Conservation (phyloP, 495 filamentous ascomycete species). For the Aspergillus bridgeri region DNA sequence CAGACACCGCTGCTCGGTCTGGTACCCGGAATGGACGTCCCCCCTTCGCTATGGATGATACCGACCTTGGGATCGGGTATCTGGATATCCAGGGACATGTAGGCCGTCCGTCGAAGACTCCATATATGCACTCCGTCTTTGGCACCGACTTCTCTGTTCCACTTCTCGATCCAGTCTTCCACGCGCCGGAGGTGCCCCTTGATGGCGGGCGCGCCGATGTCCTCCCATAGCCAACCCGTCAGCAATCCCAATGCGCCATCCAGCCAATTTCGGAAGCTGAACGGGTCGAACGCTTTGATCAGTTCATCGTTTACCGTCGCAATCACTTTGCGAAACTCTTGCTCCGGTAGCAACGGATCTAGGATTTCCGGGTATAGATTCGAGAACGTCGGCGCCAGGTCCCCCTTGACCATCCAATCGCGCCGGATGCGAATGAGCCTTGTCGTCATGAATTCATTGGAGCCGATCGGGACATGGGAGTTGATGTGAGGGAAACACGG, state of each 20-base stretch:
- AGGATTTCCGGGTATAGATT: slow-evolving; percentile 95
- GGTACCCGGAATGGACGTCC: slow-evolving; percentile 35
- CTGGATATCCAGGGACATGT: slow-evolving; percentile 85
- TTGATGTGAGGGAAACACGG: slow-evolving; percentile 93
- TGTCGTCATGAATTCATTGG: slow-evolving; percentile 68
- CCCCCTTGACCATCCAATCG: slow-evolving; percentile 86
- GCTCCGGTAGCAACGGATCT: slow-evolving; percentile 74
- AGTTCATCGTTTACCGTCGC: slow-evolving; percentile 72
- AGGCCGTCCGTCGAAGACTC: slow-evolving; percentile 75
- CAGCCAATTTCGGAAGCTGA: slow-evolving; percentile 62
- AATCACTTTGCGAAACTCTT: slow-evolving; percentile 77
- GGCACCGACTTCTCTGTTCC: slow-evolving; percentile 65
- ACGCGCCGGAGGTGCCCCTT: slow-evolving; percentile 65
- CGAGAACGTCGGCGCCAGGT: slow-evolving; percentile 88
- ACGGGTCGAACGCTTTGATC: slow-evolving; percentile 70
- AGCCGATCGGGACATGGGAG: slow-evolving; percentile 78
- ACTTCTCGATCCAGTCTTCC: slow-evolving; percentile 75
- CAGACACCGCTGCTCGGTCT: slow-evolving; percentile 36
- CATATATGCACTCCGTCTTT: slow-evolving; percentile 65
- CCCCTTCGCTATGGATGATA: slow-evolving; percentile 40
- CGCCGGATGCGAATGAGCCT: slow-evolving; percentile 86
- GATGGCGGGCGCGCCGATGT: slow-evolving; percentile 67
- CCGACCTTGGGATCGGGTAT: slow-evolving; percentile 76
- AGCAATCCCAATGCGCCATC: slow-evolving; percentile 72
- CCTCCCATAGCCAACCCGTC: slow-evolving; percentile 93